Percentiles rank a stretch among this genome's conserved stretches.
These are phyloP conservation scores for Tribonema minus DNA, from an alignment of 108 stramenopile genomes.

Conservation along the genomic window DNA sequence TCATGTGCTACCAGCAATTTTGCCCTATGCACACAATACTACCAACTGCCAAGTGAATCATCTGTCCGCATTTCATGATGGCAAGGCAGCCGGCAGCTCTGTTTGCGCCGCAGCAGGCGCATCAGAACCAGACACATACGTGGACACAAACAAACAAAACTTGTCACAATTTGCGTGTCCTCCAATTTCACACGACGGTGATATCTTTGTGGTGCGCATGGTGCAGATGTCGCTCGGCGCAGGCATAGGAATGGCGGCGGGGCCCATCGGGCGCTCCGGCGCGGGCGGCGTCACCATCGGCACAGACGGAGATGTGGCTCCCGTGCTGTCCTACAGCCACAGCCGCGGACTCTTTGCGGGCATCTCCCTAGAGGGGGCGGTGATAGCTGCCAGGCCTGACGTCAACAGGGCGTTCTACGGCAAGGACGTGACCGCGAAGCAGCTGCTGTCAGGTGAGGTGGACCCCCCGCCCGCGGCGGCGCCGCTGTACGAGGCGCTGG, in stretches of 20 bases:
- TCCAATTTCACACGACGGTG: too few species aligned
- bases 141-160: too few species aligned
- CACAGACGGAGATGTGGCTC: constrained; percentile 54
- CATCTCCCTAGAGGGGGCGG: constrained; percentile 81
- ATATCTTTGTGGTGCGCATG: too few species aligned
- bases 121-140: too few species aligned
- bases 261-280: constrained; percentile 80
- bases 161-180: too few species aligned
- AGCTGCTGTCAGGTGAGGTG: constrained; percentile 53
- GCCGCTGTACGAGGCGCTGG: constrained; percentile 68
- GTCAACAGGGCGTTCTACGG: constrained; percentile 97
- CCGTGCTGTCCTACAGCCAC: constrained; percentile 85
- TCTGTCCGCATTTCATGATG: too few species aligned
- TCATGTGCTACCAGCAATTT: too few species aligned
- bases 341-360: constrained; percentile 90
- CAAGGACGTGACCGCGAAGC: constrained; percentile 41
- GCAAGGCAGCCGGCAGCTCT: too few species aligned
- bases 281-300: constrained; percentile 70
- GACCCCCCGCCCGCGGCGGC: constrained; percentile 68
- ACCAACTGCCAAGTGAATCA: too few species aligned
- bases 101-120: too few species aligned
- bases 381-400: constrained; percentile 71
- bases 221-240: constrained; percentile 84
- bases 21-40: too few species aligned
- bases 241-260: constrained; percentile 82